Evolutionary conservation across 495 filamentous ascomycete species (phyloP), one percentile per base, ranked within the genome.

Genomic region (Talaromyces proteolyticus): DNA sequence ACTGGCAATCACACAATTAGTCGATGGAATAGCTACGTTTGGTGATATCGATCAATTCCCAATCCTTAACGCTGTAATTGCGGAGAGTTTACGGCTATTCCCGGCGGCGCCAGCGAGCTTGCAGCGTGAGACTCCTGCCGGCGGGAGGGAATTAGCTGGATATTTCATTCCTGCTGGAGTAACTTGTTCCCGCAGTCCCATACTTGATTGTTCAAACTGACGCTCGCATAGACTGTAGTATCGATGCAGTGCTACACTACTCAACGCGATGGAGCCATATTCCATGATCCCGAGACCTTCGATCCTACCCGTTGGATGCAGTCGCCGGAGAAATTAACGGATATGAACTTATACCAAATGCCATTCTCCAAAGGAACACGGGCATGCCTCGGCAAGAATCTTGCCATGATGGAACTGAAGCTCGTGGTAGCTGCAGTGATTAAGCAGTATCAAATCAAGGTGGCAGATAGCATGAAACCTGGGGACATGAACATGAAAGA

Each of bases 231-330:
- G 26, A 29, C 26, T 29, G 26, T 29, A 12, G 55, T 58, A 2
- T 52, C 49, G 22, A 59, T 54, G 2, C 56, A 60, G 25, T 48
- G 46, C 37, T 60, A 49, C 19, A 57, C 53, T 2, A 54, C 58
- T 0, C 63, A 66, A 47, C 52, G 56, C 0, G 49, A 65, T 44
- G 39, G 43, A 16, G 25, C 24, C 1, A 22, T 57, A 11, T 64
- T 62, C 50, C 46, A 55, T 3, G n/a, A 59, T 22, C 56, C 61
- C 0, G 57, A 57, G n/a, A 37, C 16, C 6, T 68, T 65, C 29
- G 46, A 56, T 6, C 47, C 52, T 2, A 42, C 41, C 3, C 44
- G 61, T 3, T 64, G 61, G 59, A 39, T 62, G 12, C 22, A 12
- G 26, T 12, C 26, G 26, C 5, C 26, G 26, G 6, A 12, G 26